Percentiles rank a stretch among this genome's conserved stretches.
These are phyloP conservation scores for Lotmaria passim DNA, from an alignment of 208 protist species.

Conservation along the genomic window DNA sequence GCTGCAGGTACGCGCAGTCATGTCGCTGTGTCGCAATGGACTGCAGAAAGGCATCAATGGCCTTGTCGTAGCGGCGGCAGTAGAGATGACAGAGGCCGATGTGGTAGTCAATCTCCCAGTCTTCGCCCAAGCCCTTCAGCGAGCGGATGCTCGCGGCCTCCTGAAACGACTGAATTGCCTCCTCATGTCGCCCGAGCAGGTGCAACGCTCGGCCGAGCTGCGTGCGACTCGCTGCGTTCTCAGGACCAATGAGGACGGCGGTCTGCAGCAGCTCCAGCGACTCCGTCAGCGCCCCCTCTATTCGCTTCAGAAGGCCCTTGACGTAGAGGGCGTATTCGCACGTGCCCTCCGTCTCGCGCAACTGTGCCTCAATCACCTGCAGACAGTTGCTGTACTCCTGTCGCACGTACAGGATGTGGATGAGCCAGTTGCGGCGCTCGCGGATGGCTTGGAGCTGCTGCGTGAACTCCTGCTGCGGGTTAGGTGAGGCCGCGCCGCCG, in stretches of 20 bases:
- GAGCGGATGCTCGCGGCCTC: constrained; percentile 73
- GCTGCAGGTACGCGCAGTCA: constrained; percentile 91
- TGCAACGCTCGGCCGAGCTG: constrained; percentile 92
- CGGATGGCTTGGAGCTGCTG: constrained; percentile 51
- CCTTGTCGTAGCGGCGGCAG: constrained; percentile 71
- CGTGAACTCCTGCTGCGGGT: constrained; percentile 15
- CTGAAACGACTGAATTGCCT: constrained; percentile 89
- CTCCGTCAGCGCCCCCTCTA: constrained; percentile 94
- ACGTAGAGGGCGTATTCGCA: constrained; percentile 94
- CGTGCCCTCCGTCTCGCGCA: constrained; percentile 74
- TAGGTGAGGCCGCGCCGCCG: neutral
- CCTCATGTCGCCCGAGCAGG: constrained; percentile 92
- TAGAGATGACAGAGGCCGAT: constrained; percentile 93
- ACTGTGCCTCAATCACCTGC: constrained; percentile 87
- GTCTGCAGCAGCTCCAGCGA: constrained; percentile 94
- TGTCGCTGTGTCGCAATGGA: constrained; percentile 90
- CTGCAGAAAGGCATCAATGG: constrained; percentile 79
- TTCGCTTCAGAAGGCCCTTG: constrained; percentile 92
- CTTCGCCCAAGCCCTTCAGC: constrained; percentile 47
- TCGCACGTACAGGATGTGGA: constrained; percentile 92
- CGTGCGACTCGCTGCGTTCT: constrained; percentile 90
- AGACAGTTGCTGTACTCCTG: constrained; percentile 92
- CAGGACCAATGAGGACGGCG: constrained; percentile 88
- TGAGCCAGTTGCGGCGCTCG: constrained; percentile 94
- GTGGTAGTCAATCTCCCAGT: constrained; percentile 94